Evolutionary conservation across 306 rosid genomes (phyloP).

Genomic region (Trifolium dubium): DNA sequence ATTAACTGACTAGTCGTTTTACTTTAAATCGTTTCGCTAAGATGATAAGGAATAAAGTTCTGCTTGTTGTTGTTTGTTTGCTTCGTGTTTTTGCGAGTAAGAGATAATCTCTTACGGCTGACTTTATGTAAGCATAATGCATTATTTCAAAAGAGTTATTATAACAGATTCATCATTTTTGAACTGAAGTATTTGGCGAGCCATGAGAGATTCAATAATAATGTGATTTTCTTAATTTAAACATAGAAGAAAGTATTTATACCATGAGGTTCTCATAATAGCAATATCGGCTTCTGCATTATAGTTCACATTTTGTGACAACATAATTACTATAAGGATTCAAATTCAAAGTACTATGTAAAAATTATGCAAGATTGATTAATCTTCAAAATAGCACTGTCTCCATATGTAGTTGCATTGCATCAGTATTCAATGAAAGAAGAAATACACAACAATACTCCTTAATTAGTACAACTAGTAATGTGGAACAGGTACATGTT

Average conservation of each 20-base stretch:
- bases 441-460: constrained; percentile 25
- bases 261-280: neutral
- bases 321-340: neutral
- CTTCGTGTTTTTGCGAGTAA: neutral
- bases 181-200: neutral
- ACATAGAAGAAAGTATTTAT: neutral
- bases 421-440: neutral
- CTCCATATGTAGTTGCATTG: neutral
- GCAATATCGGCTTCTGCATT: neutral
- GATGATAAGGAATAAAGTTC: neutral
- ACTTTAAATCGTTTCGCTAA: neutral
- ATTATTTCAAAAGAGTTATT: neutral
- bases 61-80: neutral
- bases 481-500: no score
- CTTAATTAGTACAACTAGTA: neutral
- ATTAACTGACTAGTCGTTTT: neutral
- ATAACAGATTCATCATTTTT: neutral
- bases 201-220: neutral
- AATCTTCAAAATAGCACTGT: constrained; percentile 28
- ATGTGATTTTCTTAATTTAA: neutral
- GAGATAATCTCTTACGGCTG: neutral
- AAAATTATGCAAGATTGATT: neutral
- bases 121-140: neutral
- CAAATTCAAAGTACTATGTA: neutral
- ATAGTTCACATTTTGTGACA: neutral